These are phyloP conservation scores for Saccharomyces hybrid DNA, from an alignment of 1,139 yeast genomes.

Conservation along the genomic window DNA sequence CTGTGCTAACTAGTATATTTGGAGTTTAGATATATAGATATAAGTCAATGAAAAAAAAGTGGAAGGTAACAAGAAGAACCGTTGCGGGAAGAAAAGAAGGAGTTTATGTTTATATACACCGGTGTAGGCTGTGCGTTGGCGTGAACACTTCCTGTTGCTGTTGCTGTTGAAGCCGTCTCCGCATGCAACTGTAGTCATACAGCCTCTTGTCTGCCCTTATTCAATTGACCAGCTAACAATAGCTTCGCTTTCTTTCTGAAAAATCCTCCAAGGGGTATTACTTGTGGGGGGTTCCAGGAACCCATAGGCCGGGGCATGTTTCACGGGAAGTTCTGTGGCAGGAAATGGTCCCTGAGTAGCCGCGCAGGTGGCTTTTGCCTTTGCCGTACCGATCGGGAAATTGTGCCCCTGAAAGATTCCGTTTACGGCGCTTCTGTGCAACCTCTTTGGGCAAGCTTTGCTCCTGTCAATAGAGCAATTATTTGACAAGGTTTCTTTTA, in stretches of 20 bases:
- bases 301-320: background rate
- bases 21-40: background rate
- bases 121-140: background rate
- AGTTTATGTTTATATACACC: background rate
- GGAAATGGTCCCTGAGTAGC: background rate
- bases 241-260: background rate
- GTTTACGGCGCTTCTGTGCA: background rate
- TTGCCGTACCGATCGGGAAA: background rate
- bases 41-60: background rate
- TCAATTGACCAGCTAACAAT: background rate
- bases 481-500: background rate
- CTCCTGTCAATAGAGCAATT: background rate
- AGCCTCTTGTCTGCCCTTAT: background rate
- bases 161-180: background rate
- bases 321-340: background rate
- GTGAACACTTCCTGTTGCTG: background rate
- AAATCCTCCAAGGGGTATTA: background rate
- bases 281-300: background rate
- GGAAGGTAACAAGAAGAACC: background rate
- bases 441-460: background rate
- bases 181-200: background rate
- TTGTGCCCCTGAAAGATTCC: background rate
- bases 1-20: background rate
- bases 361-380: background rate
- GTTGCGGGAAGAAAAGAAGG: background rate